These are phyloP conservation scores for Scenedesmus sp. DNA, from an alignment of 163 green algal genomes.

Conservation along the genomic window DNA sequence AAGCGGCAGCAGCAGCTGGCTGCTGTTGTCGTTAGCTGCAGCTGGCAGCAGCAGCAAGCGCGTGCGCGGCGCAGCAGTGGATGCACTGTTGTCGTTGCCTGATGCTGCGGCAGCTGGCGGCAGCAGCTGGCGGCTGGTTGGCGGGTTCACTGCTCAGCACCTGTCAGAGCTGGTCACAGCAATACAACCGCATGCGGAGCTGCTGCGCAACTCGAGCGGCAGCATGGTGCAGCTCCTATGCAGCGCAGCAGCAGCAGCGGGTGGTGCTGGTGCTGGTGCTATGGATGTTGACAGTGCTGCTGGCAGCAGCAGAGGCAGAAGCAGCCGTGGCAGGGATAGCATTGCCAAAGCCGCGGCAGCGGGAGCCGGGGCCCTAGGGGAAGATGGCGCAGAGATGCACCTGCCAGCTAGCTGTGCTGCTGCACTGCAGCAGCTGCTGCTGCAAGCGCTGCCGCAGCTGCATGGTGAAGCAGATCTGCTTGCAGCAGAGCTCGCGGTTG, in stretches of 20 bases:
- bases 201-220: slow-evolving; percentile 44
- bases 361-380: neutral
- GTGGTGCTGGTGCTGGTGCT: neutral
- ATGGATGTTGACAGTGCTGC: neutral
- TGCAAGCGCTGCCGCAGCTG: slow-evolving; percentile 12
- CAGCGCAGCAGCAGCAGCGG: slow-evolving; percentile 3
- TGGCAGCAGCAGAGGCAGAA: slow-evolving; percentile 34
- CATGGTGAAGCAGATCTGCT: neutral
- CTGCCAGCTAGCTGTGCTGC: neutral
- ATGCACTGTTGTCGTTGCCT: slow-evolving; percentile 38
- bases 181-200: slow-evolving; percentile 42
- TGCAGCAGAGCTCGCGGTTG: slow-evolving; percentile 29
- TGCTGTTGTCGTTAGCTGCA: slow-evolving; percentile 40
- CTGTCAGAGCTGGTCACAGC: neutral
- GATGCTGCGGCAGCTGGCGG: neutral
- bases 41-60: slow-evolving; percentile 35
- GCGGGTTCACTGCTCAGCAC: neutral
- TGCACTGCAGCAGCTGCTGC: slow-evolving; percentile 50
- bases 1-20: slow-evolving; percentile 28
- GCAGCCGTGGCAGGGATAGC: neutral
- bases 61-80: slow-evolving; percentile 58
- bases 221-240: slow-evolving; percentile 43
- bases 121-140: neutral
- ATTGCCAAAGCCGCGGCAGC: neutral
- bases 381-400: slow-evolving; percentile 24